Base-by-base conservation (phyloP, 2,329 filamentous ascomycete species). In the Tolypocladium guangdongense region DNA sequence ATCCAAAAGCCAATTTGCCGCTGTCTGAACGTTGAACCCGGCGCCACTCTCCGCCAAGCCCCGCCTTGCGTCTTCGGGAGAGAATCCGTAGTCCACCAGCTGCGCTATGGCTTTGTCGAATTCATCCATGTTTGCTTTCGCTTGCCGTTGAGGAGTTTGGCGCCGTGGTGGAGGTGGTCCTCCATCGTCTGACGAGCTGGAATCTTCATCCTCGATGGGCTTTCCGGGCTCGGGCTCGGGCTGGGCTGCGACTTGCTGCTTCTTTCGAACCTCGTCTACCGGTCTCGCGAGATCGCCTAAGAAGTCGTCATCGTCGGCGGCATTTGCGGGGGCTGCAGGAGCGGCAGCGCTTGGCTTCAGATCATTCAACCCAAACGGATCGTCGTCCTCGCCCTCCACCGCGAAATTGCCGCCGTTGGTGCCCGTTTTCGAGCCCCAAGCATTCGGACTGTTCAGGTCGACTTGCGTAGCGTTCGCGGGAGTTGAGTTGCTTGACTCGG, bases 11-110 rank as follows among this genome's bases (percentile, higher is more conserved):
- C 87, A 95, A 41, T 91, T 86, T 7, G 95, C 89, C 2, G 92
- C 92, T 49, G 83, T 86, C 67, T 96, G 90, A 11, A 96, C 82
- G 64, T 96, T 87, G 1, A 84, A 71, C 2, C 89, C 88, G 3
- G 84, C 84, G 4, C 89, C 86, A 35, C 88, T 96, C 62, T 90
- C 86, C 12, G 83, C 83, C 41, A 99, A 71, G 6, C 90, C 93
- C 57, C 86, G 78, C 52, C 81, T 80, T n/a, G 93, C 87, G 63
- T 90, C 90, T 55, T 95, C 88, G 0, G 84, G 79, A 0, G 89
- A 83, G 62, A 99, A 99, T 0, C 93, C 93, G 82, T 97, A 97
- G 60, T 96, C 92, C 3, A 96, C 83, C 30, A 99, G 74, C 66
- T 97, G 90, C 11, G 88, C 89, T 30, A 97, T 81, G 11, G 90